phyloP scores from a whole-genome alignment of 2,329 filamentous ascomycete genomes.

The Calonectria naviculata region DNA sequence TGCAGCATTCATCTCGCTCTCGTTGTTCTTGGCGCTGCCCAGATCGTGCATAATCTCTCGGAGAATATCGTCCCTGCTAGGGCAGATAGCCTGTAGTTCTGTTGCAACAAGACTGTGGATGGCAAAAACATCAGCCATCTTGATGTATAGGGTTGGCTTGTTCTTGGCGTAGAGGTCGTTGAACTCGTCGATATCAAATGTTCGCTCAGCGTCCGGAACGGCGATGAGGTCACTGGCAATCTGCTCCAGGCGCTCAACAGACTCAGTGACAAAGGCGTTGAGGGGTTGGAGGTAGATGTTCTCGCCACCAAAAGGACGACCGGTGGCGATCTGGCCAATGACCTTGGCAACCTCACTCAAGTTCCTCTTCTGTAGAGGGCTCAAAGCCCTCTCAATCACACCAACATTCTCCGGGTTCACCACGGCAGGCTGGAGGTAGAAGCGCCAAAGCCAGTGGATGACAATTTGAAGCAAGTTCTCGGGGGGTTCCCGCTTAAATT shows the following conservation, averaged over 20 bases:
- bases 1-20: conserved; percentile 89
- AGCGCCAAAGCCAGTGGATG: conserved; percentile 92
- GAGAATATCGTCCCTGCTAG: conserved; percentile 84
- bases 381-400: conserved; percentile 88
- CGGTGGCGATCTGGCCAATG: conserved; percentile 87
- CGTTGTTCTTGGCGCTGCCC: conserved; percentile 95
- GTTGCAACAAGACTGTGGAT: conserved; percentile 89
- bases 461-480: conserved; percentile 85
- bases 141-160: conserved; percentile 98
- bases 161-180: conserved; percentile 97
- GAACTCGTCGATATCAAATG: conserved; percentile 99
- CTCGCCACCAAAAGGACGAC: conserved; percentile 90
- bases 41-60: conserved; percentile 94
- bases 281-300: conserved; percentile 96
- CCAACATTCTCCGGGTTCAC: conserved; percentile 93
- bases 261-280: conserved; percentile 90
- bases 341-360: conserved; percentile 92
- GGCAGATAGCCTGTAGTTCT: conserved; percentile 82
- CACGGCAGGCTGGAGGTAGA: conserved; percentile 91
- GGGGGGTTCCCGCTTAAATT: conserved; percentile 84
- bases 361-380: conserved; percentile 93
- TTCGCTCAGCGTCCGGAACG: conserved; percentile 86
- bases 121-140: conserved; percentile 96
- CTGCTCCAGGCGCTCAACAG: conserved; percentile 80
- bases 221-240: conserved; percentile 84